Evolutionary conservation across 371 early-diverging fungal genomes (phyloP), one percentile per base, ranked within the genome.

Genomic region (Apophysomyces variabilis): DNA sequence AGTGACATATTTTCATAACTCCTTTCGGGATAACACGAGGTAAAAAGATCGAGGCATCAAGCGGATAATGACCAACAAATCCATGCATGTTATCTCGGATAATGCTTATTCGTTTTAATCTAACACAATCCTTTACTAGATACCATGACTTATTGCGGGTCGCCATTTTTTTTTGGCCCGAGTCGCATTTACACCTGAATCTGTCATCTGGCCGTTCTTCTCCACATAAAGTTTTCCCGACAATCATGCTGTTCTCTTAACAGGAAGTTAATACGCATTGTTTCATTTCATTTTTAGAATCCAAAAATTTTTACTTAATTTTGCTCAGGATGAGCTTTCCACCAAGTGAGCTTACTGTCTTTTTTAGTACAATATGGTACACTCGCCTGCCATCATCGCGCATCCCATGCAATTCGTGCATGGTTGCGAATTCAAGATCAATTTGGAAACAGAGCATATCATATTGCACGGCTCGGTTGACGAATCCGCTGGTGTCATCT

Each of bases 401-500:
- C 74, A 68, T 44, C 71, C 74, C 21, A 80, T 80, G 61, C 80
- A 77, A 46, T 65, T 77, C 38, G 72, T 75, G 5, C 77, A 78
- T 41, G 64, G 66, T 1, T 66, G 76, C 38, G 79, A 75, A 18
- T 77, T 82, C 50, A 70, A 74, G 58, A 82, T 82, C 47, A 70
- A 76, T 16, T 38, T 78, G 3, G 80, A 79, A 57, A 78, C 64
- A 5, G 72, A 77, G 18, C 75, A 79, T 60, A 70, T 83, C 54
- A 70, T 83, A 35, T 44, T 83, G 26, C 84, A 79, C 61, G 84
- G 84, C 4, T 72, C 72, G 37, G 64, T 69, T 0, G 77, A 77
- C 14, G 84, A 84, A 65, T 77, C 84, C 8, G 78, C 76, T 11
- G 84, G 84, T 57, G 79, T 77, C 50, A 74, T 84, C 37, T 61